A percentile compares a stretch with the other conserved stretches of the same genome.
Evolutionary conservation across 495 filamentous ascomycete genomes (phyloP).

Genomic region (Xylaria castorea): DNA sequence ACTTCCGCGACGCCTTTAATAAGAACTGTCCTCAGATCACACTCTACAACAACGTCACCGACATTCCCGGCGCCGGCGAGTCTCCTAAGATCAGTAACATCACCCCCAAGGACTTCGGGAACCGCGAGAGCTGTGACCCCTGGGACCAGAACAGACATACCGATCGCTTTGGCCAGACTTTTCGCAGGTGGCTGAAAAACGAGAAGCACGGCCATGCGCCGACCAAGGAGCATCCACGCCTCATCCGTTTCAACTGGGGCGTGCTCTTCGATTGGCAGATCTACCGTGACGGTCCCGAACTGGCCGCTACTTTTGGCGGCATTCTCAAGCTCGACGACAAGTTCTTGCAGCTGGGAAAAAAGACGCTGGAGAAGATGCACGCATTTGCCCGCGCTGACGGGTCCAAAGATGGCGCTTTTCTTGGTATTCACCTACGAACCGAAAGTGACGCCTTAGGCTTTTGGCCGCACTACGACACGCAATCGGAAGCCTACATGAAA

Average conservation of each 20-base stretch:
- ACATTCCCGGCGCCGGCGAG: conserved; percentile 32
- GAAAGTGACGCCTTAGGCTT: conserved; percentile 52
- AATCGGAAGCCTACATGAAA: conserved; percentile 48
- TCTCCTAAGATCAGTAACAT: conserved; percentile 50
- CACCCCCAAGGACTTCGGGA: conserved; percentile 52
- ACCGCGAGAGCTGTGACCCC: conserved; percentile 52
- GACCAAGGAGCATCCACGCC: conserved; percentile 41
- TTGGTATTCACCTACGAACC: conserved; percentile 51
- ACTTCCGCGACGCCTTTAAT: conserved; percentile 50
- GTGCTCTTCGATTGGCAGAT: conserved; percentile 55
- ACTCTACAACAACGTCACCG: conserved; percentile 48
- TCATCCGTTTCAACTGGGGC: conserved; percentile 55
- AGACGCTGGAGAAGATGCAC: conserved; percentile 43
- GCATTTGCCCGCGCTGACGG: conserved; percentile 37
- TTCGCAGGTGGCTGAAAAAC: conserved; percentile 42
- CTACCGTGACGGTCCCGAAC: conserved; percentile 54
- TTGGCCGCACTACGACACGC: conserved; percentile 52
- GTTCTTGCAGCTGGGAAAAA: conserved; percentile 44
- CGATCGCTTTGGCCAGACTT: conserved; percentile 49
- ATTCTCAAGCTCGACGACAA: conserved; percentile 49
- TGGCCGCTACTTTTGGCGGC: conserved; percentile 49
- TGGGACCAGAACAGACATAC: conserved; percentile 56
- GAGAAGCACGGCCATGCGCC: conserved; percentile 40
- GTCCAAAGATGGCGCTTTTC: conserved; percentile 37
- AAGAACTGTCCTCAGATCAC: conserved; percentile 53